Evolutionary conservation across 2,329 filamentous ascomycete species (phyloP).

Genomic region (Alternaria dauci): DNA sequence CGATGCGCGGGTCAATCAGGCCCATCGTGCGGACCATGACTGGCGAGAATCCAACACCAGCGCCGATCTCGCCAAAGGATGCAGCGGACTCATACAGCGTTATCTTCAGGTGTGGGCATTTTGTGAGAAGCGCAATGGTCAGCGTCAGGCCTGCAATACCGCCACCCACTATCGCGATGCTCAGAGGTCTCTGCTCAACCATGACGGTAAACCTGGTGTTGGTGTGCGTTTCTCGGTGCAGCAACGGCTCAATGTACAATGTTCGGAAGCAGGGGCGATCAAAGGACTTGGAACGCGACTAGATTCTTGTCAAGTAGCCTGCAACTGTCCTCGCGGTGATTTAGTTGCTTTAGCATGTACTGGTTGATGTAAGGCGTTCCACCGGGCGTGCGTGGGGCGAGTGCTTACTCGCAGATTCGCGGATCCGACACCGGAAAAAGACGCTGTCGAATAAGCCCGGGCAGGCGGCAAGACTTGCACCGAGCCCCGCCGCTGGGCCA

Average conservation of each 20-base stretch:
- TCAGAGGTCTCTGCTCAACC: constrained; percentile 35
- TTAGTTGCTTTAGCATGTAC: neutral
- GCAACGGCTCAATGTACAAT: neutral
- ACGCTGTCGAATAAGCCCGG: neutral
- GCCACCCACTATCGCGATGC: constrained; percentile 65
- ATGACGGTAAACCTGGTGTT: neutral
- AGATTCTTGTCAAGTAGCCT: neutral
- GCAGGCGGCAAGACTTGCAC: neutral
- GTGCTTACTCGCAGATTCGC: neutral
- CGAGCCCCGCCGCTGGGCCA: neutral
- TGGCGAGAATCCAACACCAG: constrained; percentile 61
- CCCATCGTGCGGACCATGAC: constrained; percentile 49
- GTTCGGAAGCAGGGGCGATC: neutral
- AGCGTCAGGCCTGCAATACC: constrained; percentile 66
- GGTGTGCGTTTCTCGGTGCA: neutral
- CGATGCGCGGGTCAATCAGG: constrained; percentile 51
- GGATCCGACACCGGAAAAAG: neutral
- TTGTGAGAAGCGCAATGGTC: constrained; percentile 59
- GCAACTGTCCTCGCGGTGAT: neutral
- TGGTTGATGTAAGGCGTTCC: neutral
- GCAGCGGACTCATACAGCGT: constrained; percentile 65
- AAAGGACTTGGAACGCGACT: neutral
- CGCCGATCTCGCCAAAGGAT: constrained; percentile 65
- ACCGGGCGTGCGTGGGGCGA: neutral
- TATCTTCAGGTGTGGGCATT: constrained; percentile 51